Conservation (phyloP, 805 yeast species). For the Citeromyces matritensis region DNA sequence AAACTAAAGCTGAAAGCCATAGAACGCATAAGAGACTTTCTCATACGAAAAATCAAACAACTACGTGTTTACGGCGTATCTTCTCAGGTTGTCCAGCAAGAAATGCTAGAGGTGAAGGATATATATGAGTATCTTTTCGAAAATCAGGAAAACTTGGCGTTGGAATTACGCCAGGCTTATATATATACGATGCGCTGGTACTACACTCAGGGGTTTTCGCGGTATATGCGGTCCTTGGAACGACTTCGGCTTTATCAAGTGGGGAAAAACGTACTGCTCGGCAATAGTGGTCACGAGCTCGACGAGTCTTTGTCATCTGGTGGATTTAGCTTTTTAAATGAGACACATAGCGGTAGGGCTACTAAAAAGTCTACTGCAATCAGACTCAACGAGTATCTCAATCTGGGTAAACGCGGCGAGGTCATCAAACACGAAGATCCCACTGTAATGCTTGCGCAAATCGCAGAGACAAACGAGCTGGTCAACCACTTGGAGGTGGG, state of each 20-base stretch:
- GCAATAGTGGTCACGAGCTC: constrained; percentile 10
- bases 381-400: constrained; percentile 35
- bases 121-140: constrained; percentile 38
- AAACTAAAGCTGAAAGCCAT: constrained; percentile 45
- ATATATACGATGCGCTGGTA: constrained; percentile 89
- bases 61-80: constrained; percentile 51
- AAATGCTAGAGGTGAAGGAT: constrained; percentile 47
- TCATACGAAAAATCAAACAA: constrained; percentile 50
- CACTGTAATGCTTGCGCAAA: constrained; percentile 65
- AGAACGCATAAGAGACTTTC: constrained; percentile 61
- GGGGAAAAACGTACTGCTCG: constrained; percentile 42
- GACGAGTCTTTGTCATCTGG: too few relatives aligned
- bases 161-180: constrained; percentile 68
- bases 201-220: constrained; percentile 62
- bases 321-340: background rate
- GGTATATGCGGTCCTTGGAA: constrained; percentile 61
- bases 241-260: constrained; percentile 38
- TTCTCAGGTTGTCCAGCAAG: constrained; percentile 62
- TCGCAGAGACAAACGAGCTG: constrained; percentile 64
- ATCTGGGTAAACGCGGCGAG: constrained; percentile 43
- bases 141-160: constrained; percentile 47
- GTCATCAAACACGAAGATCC: constrained; percentile 38
- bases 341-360: background rate
- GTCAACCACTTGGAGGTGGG: constrained; percentile 60
- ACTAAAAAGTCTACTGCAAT: background rate